Percentiles rank a stretch among this genome's conserved stretches.
phyloP scores from a whole-genome alignment of 164 flowering plant genomes.

The Malania oleifera region DNA sequence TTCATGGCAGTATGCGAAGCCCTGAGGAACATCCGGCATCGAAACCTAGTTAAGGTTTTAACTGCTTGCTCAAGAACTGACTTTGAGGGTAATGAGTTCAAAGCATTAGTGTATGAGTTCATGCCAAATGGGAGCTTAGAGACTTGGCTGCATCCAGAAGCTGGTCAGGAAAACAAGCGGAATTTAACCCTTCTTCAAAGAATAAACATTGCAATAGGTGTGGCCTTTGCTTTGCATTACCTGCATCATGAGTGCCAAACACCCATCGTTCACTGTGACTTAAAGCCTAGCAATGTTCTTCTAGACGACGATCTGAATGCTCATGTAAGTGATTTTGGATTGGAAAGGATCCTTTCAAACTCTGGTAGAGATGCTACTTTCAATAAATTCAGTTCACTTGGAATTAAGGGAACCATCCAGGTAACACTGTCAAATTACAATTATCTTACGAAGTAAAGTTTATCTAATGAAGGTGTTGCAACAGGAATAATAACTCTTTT shows the following conservation, averaged over 20 bases:
- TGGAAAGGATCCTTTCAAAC: conserved; percentile 16
- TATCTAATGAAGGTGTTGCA: no score
- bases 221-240: conserved; percentile 27
- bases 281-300: conserved; percentile 33
- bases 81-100: conserved; percentile 28
- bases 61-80: conserved; percentile 35
- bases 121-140: conserved; percentile 34
- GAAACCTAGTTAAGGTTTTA: conserved; percentile 26
- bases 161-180: not conserved
- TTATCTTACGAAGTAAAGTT: not conserved
- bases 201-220: conserved; percentile 22
- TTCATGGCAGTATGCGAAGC: conserved; percentile 35
- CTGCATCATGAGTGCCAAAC: conserved; percentile 23
- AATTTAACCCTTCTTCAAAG: conserved; percentile 9
- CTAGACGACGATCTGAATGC: conserved; percentile 29
- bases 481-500: no score
- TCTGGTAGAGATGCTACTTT: not conserved
- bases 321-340: conserved; percentile 27
- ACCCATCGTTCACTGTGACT: conserved; percentile 26
- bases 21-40: conserved; percentile 27
- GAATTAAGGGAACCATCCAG: conserved; percentile 27
- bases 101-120: conserved; percentile 26
- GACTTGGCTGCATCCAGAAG: conserved; percentile 18
- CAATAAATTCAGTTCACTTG: conserved; percentile 12
- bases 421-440: not conserved